Base-by-base conservation (phyloP, 495 filamentous ascomycete species). In the Annulohypoxylon nitens region DNA sequence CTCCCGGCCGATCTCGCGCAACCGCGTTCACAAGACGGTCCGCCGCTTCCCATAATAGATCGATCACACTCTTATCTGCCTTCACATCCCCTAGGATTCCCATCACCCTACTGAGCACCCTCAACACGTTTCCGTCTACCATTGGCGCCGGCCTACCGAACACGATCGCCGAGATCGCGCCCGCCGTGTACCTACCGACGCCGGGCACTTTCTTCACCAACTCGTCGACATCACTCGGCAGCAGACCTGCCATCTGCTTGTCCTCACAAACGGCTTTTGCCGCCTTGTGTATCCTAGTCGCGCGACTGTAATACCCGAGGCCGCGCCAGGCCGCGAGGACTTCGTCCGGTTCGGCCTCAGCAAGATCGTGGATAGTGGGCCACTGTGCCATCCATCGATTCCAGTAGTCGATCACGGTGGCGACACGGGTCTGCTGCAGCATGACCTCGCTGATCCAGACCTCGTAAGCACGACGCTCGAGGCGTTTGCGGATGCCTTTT, bases 391-490 rank as follows among this genome's bases (percentile, higher is more conserved):
- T 83, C 84, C 84, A 86, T 2, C 76, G 71, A n/a, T 71, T 80
- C 80, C 82, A 86, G 68, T 85, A 85, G 26, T 77, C 76, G 3
- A 83, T 75, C 6, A 83, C 84, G 11, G 72, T 70, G 6, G 79
- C 75, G n/a, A 84, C 84, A 61, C 84, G 84, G 5, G 84, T 86
- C 74, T 86, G 84, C 76, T 86, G 84, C 23, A 86, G 75, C 84
- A 86, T 86, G 61, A 83, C 78, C 62, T 86, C 84, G 74, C 83
- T 84, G 70, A 86, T 84, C 78, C 82, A 85, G 62, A 86, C 84
- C 63, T 86, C 80, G 71, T 86, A 86, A 30, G 84, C 84, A 67
- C 84, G 81, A 4, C 69, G 78, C 53, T 79, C 74, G 45, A 84
- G 78, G 43, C 37, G 18, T 25, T 58, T 9, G 11, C 74, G 77